Percentiles rank a stretch among this genome's conserved stretches.
Evolutionary conservation across 2,329 filamentous ascomycete species (phyloP).

Genomic region (Magnaporthiopsis rhizophila): DNA sequence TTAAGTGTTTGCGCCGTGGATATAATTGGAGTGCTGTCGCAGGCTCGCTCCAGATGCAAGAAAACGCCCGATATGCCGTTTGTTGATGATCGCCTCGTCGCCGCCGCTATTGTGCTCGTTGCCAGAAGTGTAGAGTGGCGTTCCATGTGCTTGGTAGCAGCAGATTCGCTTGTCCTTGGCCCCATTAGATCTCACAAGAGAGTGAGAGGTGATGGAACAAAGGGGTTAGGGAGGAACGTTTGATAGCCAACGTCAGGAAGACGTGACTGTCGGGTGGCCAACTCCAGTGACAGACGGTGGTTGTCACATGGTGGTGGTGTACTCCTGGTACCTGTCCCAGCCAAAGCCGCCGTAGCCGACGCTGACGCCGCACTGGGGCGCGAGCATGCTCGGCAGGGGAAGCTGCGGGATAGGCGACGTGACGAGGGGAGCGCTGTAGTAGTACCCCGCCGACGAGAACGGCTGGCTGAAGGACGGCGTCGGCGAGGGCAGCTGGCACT

Average conservation of each 20-base stretch:
- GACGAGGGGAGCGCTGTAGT: conserved; percentile 72
- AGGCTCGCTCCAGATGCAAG: conserved; percentile 28
- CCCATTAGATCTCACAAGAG: no score
- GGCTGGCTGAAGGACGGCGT: conserved; percentile 74
- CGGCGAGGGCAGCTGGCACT: conserved; percentile 62
- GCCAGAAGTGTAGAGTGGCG: conserved; percentile 1
- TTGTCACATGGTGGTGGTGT: conserved; percentile 81
- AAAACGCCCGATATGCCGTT: conserved; percentile 26
- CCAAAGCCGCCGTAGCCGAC: conserved; percentile 71
- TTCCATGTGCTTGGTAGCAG: background rate
- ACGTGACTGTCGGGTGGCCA: conserved; percentile 39
- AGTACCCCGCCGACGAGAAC: conserved; percentile 63
- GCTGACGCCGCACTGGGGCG: conserved; percentile 76
- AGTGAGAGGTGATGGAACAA: background rate
- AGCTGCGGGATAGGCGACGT: conserved; percentile 67
- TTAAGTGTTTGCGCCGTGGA: conserved; percentile 19
- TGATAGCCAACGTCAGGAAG: conserved; percentile 12
- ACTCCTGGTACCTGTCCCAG: conserved; percentile 82
- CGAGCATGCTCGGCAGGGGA: conserved; percentile 78
- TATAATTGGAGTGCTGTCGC: conserved; percentile 20
- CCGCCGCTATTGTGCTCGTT: conserved; percentile 2
- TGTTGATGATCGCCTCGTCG: conserved; percentile 5
- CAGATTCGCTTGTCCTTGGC: background rate
- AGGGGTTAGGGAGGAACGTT: background rate
- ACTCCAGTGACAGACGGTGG: conserved; percentile 40